Evolutionary conservation across 768 basidiomycete genomes (phyloP).

Genomic region (Panaeolus cyanescens): DNA sequence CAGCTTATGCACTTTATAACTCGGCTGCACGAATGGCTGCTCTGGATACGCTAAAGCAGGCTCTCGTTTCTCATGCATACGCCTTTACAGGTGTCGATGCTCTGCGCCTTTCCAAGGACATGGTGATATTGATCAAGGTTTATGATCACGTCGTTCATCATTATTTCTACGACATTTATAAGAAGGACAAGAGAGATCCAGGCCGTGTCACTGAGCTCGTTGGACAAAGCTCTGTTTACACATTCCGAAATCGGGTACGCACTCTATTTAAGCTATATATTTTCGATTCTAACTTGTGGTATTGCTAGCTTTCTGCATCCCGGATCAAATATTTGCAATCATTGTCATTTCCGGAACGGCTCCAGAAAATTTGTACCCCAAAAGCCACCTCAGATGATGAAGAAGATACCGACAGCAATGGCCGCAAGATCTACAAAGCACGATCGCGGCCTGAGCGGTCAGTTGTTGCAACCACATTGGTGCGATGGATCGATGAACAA

Average conservation of each 20-base stretch:
- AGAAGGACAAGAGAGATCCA: conserved; percentile 7
- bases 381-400: conserved; percentile 22
- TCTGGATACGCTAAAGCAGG: conserved; percentile 7
- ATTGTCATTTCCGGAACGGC: conserved; percentile 3
- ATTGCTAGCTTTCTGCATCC: conserved; percentile 6
- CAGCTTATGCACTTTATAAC: conserved; percentile 7
- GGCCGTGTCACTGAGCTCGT: conserved; percentile 5
- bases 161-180: conserved; percentile 7
- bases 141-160: conserved; percentile 17
- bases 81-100: background rate
- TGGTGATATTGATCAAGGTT: conserved; percentile 7
- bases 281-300: background rate
- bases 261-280: background rate
- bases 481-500: conserved; percentile 6
- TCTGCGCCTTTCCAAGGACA: conserved; percentile 1
- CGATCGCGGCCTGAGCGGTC: conserved; percentile 10
- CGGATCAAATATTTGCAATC: conserved; percentile 3
- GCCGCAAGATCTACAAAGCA: conserved; percentile 3
- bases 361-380: conserved; percentile 5
- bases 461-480: background rate
- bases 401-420: conserved; percentile 11
- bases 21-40: conserved; percentile 1
- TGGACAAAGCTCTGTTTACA: conserved; percentile 5
- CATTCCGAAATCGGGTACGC: conserved; percentile 10
- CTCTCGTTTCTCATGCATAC: conserved; percentile 6